A percentile compares a stretch with the other conserved stretches of the same genome.
Conservation (phyloP, 1,284 basidiomycete genomes). For the Austropuccinia psidii region DNA sequence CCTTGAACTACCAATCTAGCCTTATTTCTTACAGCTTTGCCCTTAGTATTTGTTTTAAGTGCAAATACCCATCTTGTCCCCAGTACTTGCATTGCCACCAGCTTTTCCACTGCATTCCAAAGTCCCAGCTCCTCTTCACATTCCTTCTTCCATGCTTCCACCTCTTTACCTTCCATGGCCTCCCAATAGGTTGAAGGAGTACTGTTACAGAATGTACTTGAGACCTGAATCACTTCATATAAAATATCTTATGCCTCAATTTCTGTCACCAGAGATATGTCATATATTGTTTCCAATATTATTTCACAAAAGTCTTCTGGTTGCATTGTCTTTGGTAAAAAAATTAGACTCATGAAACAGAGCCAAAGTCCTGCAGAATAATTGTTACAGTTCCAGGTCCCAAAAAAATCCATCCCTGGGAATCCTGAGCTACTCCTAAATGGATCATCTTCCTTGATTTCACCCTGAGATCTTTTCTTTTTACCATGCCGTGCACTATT, state of each 20-base stretch:
- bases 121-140: background rate
- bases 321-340: too few relatives aligned
- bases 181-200: background rate
- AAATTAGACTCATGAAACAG: background rate
- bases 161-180: background rate
- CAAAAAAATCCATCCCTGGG: background rate
- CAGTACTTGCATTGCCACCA: background rate
- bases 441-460: background rate
- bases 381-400: background rate
- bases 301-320: too few relatives aligned
- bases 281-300: too few relatives aligned
- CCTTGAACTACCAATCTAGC: slow-evolving; percentile 38
- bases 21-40: slow-evolving; percentile 7
- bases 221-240: too few relatives aligned
- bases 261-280: too few relatives aligned
- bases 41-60: slow-evolving; percentile 19
- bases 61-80: slow-evolving; percentile 29
- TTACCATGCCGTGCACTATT: background rate
- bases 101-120: background rate
- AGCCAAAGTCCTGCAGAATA: background rate
- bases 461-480: background rate
- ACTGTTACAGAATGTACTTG: too few relatives aligned
- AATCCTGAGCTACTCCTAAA: background rate
- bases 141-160: background rate
- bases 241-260: too few relatives aligned